Base-by-base conservation (phyloP, 495 filamentous ascomycete species). In the Lepidopterella palustris region DNA sequence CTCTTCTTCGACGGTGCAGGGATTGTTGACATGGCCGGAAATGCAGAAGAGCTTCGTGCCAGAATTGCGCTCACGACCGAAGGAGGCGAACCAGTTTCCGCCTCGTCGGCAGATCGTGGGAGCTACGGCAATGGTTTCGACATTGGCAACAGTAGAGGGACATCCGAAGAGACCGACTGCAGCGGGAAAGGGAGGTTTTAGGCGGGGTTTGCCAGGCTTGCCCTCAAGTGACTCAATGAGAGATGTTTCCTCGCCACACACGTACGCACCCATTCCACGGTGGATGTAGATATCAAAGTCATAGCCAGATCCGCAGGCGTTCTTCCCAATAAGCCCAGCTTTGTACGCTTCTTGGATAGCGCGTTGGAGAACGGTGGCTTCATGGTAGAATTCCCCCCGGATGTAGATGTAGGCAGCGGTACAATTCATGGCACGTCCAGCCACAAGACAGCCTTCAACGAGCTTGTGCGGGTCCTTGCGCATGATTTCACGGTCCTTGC, bases 401-500 rank as follows among this genome's bases (percentile, higher is more conserved):
- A 98, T 97, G 74, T 98, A 98, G 72, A 98, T 98, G 77, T 98
- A 98, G 64, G 93, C 93, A 64, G 93, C 95, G 27, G 90, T 92
- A 73, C 90, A 92, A 76, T 98, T 96, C 91, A 96, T 96, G 63
- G 90, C 89, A 68, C 92, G 89, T 21, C 93, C 93, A 57, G 95
- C 95, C 42, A 98, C 90, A 59, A 98, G 77, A 76, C 93, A 98
- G 67, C 93, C 93, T 78, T 98, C 93, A 64, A 98, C 80, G 58
- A 98, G 85, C 80, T 97, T 97, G 79, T 98, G 93, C 45, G 93
- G 93, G 72, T 98, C 95, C 76, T 98, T 97, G 73, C 93, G 90
- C 92, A 98, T 98, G 69, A 98, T 98, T 76, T 97, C 95, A 70
- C 93, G 88, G 74, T 98, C 93, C 78, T 98, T 98, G 86, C 93